Conservation (phyloP, 352 stramenopile genomes). For the Pilasporangium apinafurcum region DNA sequence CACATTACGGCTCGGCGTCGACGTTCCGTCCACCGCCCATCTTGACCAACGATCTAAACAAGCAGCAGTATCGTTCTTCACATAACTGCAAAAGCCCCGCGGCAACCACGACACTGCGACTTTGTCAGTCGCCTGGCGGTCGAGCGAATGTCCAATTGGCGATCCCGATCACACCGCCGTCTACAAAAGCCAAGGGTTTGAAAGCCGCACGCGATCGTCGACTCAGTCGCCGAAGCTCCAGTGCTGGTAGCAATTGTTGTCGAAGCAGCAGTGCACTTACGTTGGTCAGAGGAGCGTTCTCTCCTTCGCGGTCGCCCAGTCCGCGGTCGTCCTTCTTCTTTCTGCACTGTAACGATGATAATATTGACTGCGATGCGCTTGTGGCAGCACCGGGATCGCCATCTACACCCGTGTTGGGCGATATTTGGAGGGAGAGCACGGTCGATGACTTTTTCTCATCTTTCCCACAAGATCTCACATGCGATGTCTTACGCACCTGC, state of each 20-base stretch:
- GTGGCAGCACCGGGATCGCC: too few species aligned
- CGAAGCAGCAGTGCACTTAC: too few species aligned
- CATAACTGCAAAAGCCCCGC: not conserved
- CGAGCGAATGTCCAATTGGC: constrained; percentile 29
- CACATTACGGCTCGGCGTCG: too few species aligned
- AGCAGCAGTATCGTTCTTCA: not conserved
- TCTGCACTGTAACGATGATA: too few species aligned
- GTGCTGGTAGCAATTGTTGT: too few species aligned
- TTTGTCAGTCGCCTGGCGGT: constrained; percentile 28
- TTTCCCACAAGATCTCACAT: constrained; percentile 28
- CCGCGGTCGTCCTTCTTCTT: not conserved
- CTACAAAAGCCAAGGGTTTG: not conserved
- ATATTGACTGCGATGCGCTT: too few species aligned
- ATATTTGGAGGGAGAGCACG: constrained; percentile 20
- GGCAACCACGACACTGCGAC: constrained; percentile 3
- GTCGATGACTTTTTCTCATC: constrained; percentile 26
- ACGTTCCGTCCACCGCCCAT: constrained; percentile 19
- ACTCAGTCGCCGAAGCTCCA: not conserved
- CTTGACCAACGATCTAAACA: not conserved
- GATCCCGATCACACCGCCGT: constrained; percentile 23
- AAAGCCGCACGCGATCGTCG: not conserved
- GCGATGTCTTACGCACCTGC: constrained; percentile 40
- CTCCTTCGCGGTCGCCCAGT: not conserved
- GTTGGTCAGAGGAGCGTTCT: constrained; percentile 1
- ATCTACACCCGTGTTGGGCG: not conserved